Evolutionary conservation across 208 protist species (phyloP).

Genomic region (Crithidia fasciculata): DNA sequence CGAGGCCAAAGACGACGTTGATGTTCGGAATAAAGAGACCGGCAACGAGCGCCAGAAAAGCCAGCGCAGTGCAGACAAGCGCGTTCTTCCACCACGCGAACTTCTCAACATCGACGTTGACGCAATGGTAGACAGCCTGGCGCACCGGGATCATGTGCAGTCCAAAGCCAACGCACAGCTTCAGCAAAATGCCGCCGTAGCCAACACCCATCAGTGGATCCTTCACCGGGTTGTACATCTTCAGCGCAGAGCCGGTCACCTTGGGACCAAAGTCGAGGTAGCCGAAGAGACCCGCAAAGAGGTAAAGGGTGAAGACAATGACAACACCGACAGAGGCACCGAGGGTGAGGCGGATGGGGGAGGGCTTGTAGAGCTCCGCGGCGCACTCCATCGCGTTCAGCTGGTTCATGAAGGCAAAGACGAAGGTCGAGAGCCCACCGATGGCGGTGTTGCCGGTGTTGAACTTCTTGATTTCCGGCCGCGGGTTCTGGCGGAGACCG

Average conservation of each 20-base stretch:
- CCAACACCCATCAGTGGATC: slow-evolving; percentile 56
- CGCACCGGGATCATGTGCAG: slow-evolving; percentile 72
- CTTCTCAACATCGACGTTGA: slow-evolving; percentile 37
- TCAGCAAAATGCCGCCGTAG: slow-evolving; percentile 69
- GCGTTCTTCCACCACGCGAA: slow-evolving; percentile 63
- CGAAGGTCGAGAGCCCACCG: slow-evolving; percentile 58
- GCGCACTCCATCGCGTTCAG: slow-evolving; percentile 76
- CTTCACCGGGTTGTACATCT: slow-evolving; percentile 63
- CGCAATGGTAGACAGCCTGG: slow-evolving; percentile 67
- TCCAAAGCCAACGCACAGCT: slow-evolving; percentile 72
- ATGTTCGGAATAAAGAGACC: slow-evolving; percentile 81
- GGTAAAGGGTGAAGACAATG: slow-evolving; percentile 70
- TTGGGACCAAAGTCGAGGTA: slow-evolving; percentile 76
- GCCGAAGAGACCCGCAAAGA: slow-evolving; percentile 79
- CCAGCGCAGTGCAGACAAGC: slow-evolving; percentile 42
- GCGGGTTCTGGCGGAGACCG: slow-evolving; percentile 37
- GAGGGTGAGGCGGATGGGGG: slow-evolving; percentile 54
- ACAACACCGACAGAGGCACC: slow-evolving; percentile 41
- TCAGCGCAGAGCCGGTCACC: slow-evolving; percentile 54
- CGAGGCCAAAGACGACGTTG: slow-evolving; percentile 70
- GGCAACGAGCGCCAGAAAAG: slow-evolving; percentile 41
- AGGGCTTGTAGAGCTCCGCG: slow-evolving; percentile 64
- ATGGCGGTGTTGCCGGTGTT: slow-evolving; percentile 60
- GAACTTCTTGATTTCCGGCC: slow-evolving; percentile 51
- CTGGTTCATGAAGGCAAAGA: slow-evolving; percentile 78